phyloP scores from a whole-genome alignment of 139 green algal species.

The Eudorina sp. region DNA sequence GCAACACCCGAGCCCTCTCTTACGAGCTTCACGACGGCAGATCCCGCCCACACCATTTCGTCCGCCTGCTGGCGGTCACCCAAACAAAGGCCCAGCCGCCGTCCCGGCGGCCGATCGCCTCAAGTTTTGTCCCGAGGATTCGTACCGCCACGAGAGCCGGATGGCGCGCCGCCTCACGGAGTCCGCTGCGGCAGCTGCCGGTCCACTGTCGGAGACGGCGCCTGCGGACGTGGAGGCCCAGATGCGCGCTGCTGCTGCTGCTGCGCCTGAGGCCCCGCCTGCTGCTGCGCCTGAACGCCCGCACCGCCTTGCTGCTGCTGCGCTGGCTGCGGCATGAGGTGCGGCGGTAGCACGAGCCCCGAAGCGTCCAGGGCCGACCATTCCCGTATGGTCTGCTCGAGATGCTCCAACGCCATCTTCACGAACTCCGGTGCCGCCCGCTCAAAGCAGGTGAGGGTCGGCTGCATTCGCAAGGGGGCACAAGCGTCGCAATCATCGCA shows the following conservation, averaged over 20 bases:
- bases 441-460: constrained; percentile 64
- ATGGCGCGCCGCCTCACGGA: background rate
- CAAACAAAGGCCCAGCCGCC: background rate
- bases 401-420: constrained; percentile 57
- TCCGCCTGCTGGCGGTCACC: background rate
- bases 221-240: constrained; percentile 16
- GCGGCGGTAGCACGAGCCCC: constrained; percentile 60
- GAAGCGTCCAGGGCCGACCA: constrained; percentile 60
- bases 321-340: constrained; percentile 40
- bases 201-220: constrained; percentile 3
- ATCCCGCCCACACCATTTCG: background rate
- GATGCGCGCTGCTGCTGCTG: constrained; percentile 15
- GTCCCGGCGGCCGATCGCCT: background rate
- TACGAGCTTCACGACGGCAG: background rate
- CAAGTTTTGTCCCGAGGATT: background rate
- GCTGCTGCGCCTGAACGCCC: background rate
- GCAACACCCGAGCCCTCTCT: constrained; percentile 26
- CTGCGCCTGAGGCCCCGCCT: background rate
- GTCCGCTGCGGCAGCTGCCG: constrained; percentile 21
- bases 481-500: too few species aligned
- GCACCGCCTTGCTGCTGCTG: constrained; percentile 18
- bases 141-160: background rate
- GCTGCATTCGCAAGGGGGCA: too few species aligned
- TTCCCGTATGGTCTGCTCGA: constrained; percentile 64
- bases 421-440: constrained; percentile 61